Evolutionary conservation across 495 filamentous ascomycete genomes (phyloP).

Genomic region (Penicillium crystallinum): DNA sequence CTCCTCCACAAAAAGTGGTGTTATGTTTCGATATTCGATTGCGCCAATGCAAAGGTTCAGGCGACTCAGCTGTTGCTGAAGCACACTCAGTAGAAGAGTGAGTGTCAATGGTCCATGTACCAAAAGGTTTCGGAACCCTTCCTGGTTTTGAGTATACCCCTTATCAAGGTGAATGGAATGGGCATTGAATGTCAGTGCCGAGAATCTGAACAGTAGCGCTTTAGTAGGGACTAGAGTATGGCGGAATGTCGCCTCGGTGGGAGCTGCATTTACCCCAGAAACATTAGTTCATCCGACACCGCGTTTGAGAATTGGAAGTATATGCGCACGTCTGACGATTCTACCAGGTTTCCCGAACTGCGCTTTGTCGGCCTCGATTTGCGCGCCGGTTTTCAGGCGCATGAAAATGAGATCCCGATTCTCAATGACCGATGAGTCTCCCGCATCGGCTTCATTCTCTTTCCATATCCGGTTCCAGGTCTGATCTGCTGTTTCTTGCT

Average conservation of each 20-base stretch:
- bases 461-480: conserved; percentile 42
- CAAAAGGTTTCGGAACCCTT: conserved; percentile 69
- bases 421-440: conserved; percentile 44
- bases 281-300: conserved; percentile 14
- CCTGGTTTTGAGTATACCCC: conserved; percentile 59
- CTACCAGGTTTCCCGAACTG: conserved; percentile 24
- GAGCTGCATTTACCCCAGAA: conserved; percentile 21
- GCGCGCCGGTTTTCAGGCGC: conserved; percentile 37
- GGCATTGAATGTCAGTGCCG: conserved; percentile 79
- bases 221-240: conserved; percentile 57
- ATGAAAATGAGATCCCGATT: conserved; percentile 58
- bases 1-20: conserved; percentile 72
- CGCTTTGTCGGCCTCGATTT: conserved; percentile 26
- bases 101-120: conserved; percentile 85
- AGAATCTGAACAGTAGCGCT: conserved; percentile 75
- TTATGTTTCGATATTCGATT: conserved; percentile 77
- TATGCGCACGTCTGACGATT: conserved; percentile 34
- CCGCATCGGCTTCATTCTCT: conserved; percentile 31
- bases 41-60: conserved; percentile 28
- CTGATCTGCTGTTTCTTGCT: conserved; percentile 30
- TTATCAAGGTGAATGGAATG: conserved; percentile 82
- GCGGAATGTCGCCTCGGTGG: conserved; percentile 48
- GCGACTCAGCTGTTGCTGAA: conserved; percentile 47
- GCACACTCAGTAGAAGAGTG: conserved; percentile 62
- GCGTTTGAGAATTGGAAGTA: conserved; percentile 1